phyloP scores from a whole-genome alignment of 176 grass and related monocot genomes.

The Zoysia pacifica region DNA sequence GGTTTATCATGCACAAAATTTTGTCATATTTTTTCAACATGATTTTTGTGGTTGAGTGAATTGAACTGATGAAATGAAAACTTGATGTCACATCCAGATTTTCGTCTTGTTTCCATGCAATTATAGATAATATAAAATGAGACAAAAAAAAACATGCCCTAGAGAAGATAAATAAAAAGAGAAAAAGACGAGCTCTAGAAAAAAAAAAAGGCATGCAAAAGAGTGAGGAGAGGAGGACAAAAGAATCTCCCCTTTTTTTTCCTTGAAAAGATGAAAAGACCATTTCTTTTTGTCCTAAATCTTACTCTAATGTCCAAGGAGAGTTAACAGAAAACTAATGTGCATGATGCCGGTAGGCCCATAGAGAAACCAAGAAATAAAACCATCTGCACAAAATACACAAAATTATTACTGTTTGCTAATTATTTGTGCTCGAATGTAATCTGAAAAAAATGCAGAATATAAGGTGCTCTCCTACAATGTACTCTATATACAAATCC shows the following conservation, averaged over 20 bases:
- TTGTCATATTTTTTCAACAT: neutral
- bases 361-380: neutral
- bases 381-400: neutral
- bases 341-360: neutral
- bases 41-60: neutral
- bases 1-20: neutral
- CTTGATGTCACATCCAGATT: neutral
- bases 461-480: neutral
- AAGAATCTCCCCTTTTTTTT: neutral
- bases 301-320: neutral
- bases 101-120: neutral
- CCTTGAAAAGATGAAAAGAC: neutral
- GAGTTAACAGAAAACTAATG: neutral
- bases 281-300: neutral
- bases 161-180: slow-evolving; percentile 14
- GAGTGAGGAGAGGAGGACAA: neutral
- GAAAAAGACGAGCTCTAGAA: no score
- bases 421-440: neutral
- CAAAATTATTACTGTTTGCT: neutral
- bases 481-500: no score
- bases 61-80: neutral
- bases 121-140: neutral
- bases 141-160: neutral
- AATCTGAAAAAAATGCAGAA: neutral
- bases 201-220: neutral